These are phyloP conservation scores for Naumovozyma dairenensis DNA, from an alignment of 805 yeast genomes.

Conservation along the genomic window DNA sequence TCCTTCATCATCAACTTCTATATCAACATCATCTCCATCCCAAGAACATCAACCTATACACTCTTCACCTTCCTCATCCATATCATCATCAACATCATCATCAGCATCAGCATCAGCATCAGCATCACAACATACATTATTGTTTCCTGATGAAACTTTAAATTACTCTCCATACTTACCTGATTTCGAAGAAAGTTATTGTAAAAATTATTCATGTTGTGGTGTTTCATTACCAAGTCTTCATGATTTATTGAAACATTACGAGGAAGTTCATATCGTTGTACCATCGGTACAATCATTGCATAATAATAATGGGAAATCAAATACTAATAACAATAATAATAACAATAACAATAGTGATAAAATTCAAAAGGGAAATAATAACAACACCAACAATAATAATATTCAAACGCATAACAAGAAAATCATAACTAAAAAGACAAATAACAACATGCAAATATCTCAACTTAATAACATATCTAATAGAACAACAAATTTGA, in stretches of 20 bases:
- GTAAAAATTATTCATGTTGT: conserved; percentile 94
- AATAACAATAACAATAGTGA: background rate
- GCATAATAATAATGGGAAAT: too few relatives aligned
- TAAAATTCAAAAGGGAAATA: conserved; percentile 14
- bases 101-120: too few relatives aligned
- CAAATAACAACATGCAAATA: background rate
- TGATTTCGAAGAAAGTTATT: conserved; percentile 87
- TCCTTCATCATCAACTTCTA: too few relatives aligned
- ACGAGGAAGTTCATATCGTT: conserved; percentile 88
- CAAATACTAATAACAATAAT: background rate
- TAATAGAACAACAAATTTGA: conserved; percentile 28
- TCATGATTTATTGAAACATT: conserved; percentile 87
- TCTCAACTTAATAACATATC: background rate
- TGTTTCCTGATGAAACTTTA: too few relatives aligned
- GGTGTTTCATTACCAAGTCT: conserved; percentile 86
- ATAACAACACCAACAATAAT: conserved; percentile 2
- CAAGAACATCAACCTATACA: background rate
- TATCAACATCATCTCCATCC: too few relatives aligned
- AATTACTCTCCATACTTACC: conserved; percentile 73
- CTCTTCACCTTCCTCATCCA: background rate
- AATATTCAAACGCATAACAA: background rate
- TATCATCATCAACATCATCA: background rate
- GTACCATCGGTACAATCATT: conserved; percentile 34
- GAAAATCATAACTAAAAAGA: background rate
- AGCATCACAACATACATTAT: too few relatives aligned